Evolutionary conservation across 2,329 filamentous ascomycete species (phyloP), one percentile per base, ranked within the genome.

Genomic region (Microdochium bolleyi): DNA sequence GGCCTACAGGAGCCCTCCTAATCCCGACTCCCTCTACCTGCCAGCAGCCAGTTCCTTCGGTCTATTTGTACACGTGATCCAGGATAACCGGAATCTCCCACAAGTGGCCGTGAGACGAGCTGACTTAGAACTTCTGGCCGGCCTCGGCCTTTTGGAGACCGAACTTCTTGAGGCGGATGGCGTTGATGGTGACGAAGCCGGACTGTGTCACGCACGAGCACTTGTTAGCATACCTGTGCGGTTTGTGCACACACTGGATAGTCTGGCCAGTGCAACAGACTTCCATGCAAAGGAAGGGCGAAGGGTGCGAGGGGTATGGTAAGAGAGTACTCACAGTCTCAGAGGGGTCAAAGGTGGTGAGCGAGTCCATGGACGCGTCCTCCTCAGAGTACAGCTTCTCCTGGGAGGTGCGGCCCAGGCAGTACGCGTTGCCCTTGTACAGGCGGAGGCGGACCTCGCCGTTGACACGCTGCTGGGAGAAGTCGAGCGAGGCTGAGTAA

Each of bases 161-260:
- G 22, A 46, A 46, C 41, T 80, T 85, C 70, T 83, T 73, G 50
- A 87, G 71, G 48, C 81, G 75, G 58, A 87, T 87, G 57, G 81
- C 81, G 63, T 92, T 77, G 61, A 90, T 84, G 51, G 77, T 78
- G 64, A 92, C 83, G 64, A 85, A 84, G 24, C 77, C 77, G 52
- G 60, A 49, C 48, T 49, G 16, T 10, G 16, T 16, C 7, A 44
- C 7, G 37, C 4, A 44, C 4, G 8, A 61, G 51, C 62, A 8
- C 11, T 49, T 30, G 41, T 46, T 19, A 46, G 41, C 41, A 22
- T 41, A 41, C 16, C 7, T 41, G 9, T n/a, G 16, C 37, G 16
- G 19, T 41, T n/a, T n/a, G n/a, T n/a, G n/a, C n/a, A n/a, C n/a
- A n/a, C n/a, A n/a, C n/a, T n/a, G n/a, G n/a, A n/a, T n/a, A n/a